Evolutionary conservation across 257 asterid species (phyloP).

Genomic region (Solanum dulcamara): DNA sequence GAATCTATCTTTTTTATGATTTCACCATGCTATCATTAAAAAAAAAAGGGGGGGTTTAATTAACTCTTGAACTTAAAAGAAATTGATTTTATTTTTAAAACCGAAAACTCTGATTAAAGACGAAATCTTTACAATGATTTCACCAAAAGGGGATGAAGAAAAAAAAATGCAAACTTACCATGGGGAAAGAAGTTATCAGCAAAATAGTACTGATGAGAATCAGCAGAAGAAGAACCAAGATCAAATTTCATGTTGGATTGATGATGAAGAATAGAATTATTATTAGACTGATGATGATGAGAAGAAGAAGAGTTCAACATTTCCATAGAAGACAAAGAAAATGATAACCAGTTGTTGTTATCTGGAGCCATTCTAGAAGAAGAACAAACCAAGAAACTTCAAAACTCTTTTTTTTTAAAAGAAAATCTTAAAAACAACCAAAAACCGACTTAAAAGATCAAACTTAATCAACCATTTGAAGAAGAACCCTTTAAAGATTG

Average conservation of each 20-base stretch:
- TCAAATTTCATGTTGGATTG: conserved; percentile 19
- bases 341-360: conserved; percentile 72
- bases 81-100: background rate
- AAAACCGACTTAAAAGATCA: background rate
- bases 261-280: conserved; percentile 9
- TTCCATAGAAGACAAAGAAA: conserved; percentile 71
- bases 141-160: background rate
- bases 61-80: background rate
- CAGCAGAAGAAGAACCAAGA: conserved; percentile 13
- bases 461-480: background rate
- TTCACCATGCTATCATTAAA: too few relatives aligned
- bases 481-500: background rate
- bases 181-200: conserved; percentile 65
- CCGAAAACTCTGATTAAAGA: background rate
- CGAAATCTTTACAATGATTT: background rate
- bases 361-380: conserved; percentile 51
- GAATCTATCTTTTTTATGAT: too few relatives aligned
- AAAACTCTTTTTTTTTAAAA: background rate
- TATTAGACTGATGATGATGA: background rate
- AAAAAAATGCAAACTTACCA: conserved; percentile 13
- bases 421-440: background rate
- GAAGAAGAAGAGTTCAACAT: conserved; percentile 41
- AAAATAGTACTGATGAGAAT: conserved; percentile 49
- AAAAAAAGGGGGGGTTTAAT: background rate
- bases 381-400: background rate